These are phyloP conservation scores for Ambrosiella beaveri DNA, from an alignment of 2,329 filamentous ascomycete species.

Conservation along the genomic window DNA sequence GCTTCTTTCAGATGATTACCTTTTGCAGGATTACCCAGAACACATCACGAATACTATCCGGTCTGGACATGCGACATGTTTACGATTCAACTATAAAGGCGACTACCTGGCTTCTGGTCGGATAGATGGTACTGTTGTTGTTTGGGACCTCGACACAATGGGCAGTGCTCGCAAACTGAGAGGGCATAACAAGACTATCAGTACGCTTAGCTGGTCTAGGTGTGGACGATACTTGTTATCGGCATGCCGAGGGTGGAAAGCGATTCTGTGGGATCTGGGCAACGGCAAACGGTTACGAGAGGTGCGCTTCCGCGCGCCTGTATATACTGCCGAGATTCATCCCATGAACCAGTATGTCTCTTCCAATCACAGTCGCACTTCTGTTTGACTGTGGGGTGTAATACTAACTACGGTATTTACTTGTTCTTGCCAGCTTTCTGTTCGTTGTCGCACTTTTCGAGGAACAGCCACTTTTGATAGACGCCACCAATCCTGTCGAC, in stretches of 20 bases:
- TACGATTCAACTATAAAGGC: constrained; percentile 84
- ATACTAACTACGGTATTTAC: constrained; percentile 15
- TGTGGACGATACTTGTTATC: constrained; percentile 84
- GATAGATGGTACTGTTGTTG: constrained; percentile 82
- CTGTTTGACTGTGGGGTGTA: too few species aligned
- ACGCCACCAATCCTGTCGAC: constrained; percentile 52
- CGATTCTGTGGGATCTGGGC: constrained; percentile 81
- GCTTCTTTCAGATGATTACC: constrained; percentile 43
- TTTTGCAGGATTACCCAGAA: constrained; percentile 72
- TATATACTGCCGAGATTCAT: constrained; percentile 91
- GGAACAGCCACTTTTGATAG: constrained; percentile 76
- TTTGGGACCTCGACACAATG: constrained; percentile 96
- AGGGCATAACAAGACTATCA: constrained; percentile 84
- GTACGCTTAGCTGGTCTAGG: constrained; percentile 86
- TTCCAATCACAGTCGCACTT: not conserved
- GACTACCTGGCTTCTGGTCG: constrained; percentile 89
- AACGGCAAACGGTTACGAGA: constrained; percentile 56
- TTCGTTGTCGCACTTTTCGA: constrained; percentile 91
- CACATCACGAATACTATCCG: constrained; percentile 76
- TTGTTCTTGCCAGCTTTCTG: constrained; percentile 37
- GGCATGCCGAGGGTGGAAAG: constrained; percentile 91
- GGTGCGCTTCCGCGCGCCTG: constrained; percentile 78
- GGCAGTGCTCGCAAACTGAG: constrained; percentile 86
- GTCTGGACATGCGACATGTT: constrained; percentile 45
- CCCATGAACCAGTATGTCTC: constrained; percentile 62